Evolutionary conservation across 176 grass and related monocot genomes (phyloP).

Genomic region (Carex pumila): DNA sequence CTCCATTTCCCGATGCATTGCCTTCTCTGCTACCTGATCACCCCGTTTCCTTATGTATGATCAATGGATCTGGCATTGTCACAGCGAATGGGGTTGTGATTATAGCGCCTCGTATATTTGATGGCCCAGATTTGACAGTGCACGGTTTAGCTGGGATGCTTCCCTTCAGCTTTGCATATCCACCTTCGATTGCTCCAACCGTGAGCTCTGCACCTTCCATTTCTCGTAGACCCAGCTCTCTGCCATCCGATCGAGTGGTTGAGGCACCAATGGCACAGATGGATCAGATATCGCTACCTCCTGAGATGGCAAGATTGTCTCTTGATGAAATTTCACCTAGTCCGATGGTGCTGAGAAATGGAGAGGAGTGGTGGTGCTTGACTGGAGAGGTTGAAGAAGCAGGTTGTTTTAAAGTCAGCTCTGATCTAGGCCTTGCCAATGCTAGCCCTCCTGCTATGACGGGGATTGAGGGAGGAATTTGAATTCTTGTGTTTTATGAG

Average conservation of each 20-base stretch:
- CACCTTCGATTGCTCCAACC: background rate
- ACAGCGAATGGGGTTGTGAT: constrained; percentile 23
- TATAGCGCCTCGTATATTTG: constrained; percentile 3
- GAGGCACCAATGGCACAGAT: background rate
- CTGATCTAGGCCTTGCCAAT: background rate
- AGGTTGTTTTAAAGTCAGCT: constrained; percentile 1
- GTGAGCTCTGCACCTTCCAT: background rate
- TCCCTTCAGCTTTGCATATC: background rate
- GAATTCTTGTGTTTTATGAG: background rate
- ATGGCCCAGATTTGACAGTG: background rate
- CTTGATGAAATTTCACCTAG: background rate
- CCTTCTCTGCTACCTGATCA: constrained; percentile 17
- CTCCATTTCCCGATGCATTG: background rate
- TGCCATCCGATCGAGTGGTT: background rate
- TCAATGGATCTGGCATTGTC: background rate
- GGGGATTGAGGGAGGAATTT: background rate
- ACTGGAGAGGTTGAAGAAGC: constrained; percentile 7
- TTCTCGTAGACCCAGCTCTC: background rate
- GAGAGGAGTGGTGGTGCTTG: constrained; percentile 17
- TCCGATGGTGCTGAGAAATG: background rate
- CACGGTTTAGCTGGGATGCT: constrained; percentile 28
- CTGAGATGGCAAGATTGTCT: background rate
- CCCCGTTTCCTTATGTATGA: background rate
- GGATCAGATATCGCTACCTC: background rate
- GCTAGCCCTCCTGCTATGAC: background rate